Base-by-base conservation (phyloP, 306 rosid genomes). In the Castanea mollissima region DNA sequence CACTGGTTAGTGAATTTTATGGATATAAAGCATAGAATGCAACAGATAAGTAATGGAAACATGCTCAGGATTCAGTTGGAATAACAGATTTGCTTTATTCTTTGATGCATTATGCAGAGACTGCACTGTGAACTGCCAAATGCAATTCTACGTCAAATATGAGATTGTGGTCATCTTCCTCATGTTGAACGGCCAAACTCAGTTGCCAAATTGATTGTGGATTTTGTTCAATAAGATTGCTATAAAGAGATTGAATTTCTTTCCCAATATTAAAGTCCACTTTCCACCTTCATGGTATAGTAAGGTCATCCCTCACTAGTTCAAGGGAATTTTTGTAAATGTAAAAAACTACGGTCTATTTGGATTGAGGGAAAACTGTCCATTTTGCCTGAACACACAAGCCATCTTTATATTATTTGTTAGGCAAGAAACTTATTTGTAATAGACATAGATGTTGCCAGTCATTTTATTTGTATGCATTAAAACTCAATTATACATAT, bases 111-210 rank as follows among this genome's bases (percentile, higher is more conserved):
- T 27, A 71, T 85, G 91, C 92, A 92, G 98, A 88, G 89, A 82
- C 79, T 95, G 79, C 97, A 90, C 83, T 85, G 92, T 31, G 98
- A 92, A 83, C 77, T 95, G 81, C 92, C 97, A 78, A 88, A 89
- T 74, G 95, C 93, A 70, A 64, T 80, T 46, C 20, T 92, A 75
- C 92, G 90, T 69, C 97, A 86, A 85, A 88, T 92, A 81, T 2
- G 2, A 38, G 46, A 38, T 38, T 38, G 46, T 38, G 11, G 46
- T 38, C 46, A 38, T 38, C 46, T 38, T 38, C 46, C 46, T 38
- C 2, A 7, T 38, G 46, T 38, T 0, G 11, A 38, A 0, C 8
- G 46, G 11, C 11, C 46, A 0, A 38, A 7, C 11, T 38, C 46
- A 38, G 46, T 38, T 7, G 46, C 46, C 46, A 38, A 38, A 8